Percentiles rank a stretch among this genome's conserved stretches.
Evolutionary conservation across 108 stramenopile genomes (phyloP).

Genomic region (Schizochytrium sp.): DNA sequence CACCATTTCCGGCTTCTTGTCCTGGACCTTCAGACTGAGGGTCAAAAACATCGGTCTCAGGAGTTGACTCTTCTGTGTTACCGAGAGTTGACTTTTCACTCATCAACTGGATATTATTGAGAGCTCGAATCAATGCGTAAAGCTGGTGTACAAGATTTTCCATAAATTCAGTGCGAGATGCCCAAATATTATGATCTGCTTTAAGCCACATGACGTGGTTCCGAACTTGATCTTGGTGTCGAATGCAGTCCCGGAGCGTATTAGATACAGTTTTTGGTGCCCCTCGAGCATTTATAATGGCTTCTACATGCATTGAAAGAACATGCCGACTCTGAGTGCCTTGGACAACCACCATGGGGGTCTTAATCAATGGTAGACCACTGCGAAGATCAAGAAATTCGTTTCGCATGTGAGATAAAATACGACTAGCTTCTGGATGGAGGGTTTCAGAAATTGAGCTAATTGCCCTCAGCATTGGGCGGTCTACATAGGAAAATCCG

Average conservation of each 20-base stretch:
- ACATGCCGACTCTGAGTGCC: background rate
- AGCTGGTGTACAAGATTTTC: background rate
- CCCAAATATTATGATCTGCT: background rate
- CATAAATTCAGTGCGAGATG: background rate
- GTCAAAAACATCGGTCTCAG: background rate
- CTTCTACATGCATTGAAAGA: slow-evolving; percentile 11
- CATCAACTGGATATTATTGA: background rate
- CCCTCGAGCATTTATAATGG: slow-evolving; percentile 36
- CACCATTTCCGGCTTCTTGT: background rate
- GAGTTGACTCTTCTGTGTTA: background rate
- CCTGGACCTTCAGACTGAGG: background rate
- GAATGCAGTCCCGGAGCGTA: slow-evolving; percentile 13
- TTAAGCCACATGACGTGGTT: slow-evolving; percentile 58
- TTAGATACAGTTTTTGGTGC: slow-evolving; percentile 23
- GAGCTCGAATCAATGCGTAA: background rate
- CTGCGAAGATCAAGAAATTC: slow-evolving; percentile 47
- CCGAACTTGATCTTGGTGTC: slow-evolving; percentile 7
- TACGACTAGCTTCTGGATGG: background rate
- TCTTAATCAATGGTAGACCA: background rate
- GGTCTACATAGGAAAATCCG: slow-evolving; percentile 43
- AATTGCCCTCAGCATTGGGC: background rate
- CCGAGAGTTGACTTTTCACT: background rate
- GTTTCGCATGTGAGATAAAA: background rate
- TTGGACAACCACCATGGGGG: slow-evolving; percentile 13
- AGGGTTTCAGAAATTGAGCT: background rate